Conservation (phyloP, 176 grass and related monocot genomes). For the Aegilops longissima region DNA sequence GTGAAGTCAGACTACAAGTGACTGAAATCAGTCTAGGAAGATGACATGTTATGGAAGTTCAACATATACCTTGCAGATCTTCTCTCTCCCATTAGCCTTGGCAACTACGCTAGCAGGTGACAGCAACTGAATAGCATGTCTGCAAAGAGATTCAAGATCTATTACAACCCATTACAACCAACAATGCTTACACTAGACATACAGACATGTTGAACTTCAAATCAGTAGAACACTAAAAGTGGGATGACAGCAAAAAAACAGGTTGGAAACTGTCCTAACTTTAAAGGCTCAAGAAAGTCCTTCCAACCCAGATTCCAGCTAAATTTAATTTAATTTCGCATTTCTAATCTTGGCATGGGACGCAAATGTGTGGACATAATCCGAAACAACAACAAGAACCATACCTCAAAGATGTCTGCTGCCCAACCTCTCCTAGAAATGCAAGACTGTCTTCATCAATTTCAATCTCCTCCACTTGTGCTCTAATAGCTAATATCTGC, state of each 20-base stretch:
- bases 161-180: not conserved
- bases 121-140: conserved; percentile 90
- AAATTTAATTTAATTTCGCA: not conserved
- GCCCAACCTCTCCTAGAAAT: conserved; percentile 88
- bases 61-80: conserved; percentile 78
- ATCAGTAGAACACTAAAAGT: not conserved
- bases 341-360: not conserved
- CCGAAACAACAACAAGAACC: conserved; percentile 16
- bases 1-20: conserved; percentile 11
- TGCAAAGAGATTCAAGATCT: conserved; percentile 34
- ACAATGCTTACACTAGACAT: not conserved
- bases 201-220: not conserved
- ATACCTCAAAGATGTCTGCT: conserved; percentile 87
- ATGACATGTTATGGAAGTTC: conserved; percentile 16
- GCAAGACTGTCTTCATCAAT: conserved; percentile 96
- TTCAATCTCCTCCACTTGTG: conserved; percentile 92
- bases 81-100: conserved; percentile 87
- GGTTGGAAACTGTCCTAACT: not conserved
- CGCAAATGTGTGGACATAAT: not conserved
- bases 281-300: not conserved
- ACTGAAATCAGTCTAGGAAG: not conserved
- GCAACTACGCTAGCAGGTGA: conserved; percentile 80
- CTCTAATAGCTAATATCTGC: conserved; percentile 91
- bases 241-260: not conserved
- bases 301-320: not conserved